Base-by-base conservation (phyloP, 2,329 filamentous ascomycete species). In the Phialocephala subalpina region DNA sequence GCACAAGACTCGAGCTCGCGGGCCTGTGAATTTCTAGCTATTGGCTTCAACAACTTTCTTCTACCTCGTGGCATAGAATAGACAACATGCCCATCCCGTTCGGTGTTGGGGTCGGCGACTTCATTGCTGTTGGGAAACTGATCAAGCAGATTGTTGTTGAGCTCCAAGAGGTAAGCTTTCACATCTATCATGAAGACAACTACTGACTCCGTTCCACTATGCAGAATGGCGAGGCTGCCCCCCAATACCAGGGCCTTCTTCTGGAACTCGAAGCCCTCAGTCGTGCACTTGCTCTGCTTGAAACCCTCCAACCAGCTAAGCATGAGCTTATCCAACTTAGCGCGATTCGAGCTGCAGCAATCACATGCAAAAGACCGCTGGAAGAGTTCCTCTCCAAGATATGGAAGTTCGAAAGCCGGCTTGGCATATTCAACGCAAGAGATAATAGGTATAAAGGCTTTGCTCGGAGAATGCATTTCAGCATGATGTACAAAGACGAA, bases 211-310 rank as follows among this genome's bases (percentile, higher is more conserved):
- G 16, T 47, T 29, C 29, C 36, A 6, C 29, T 7, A 6, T 38
- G n/a, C 25, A 63, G 61, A 49, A 58, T 58, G 53, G 61, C 22
- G 61, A 63, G 52, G 61, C 61, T 14, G 53, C 61, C 9, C 53
- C 61, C 14, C 38, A 29, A 36, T 63, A 58, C 33, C 55, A 63
- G 29, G 33, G 4, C 18, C 61, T 63, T 8, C 53, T 63, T 12
- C 4, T 63, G 40, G 61, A 63, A 16, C 61, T 63, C 29, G 61
- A 63, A 58, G 40, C 61, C 16, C 53, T 63, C 12, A n/a, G 16
- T 27, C 52, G 53, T 38, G 52, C 61, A 18, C 53, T 63, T 18
- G 5, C 16, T 3, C 61, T 58, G 40, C 53, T 63, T 9, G 18
- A 47, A 58, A 22, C 9, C 25, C 22, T 63, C 8, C 36, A 53